phyloP scores from a whole-genome alignment of 164 flowering plant genomes.

The Nymphaea thermarum region DNA sequence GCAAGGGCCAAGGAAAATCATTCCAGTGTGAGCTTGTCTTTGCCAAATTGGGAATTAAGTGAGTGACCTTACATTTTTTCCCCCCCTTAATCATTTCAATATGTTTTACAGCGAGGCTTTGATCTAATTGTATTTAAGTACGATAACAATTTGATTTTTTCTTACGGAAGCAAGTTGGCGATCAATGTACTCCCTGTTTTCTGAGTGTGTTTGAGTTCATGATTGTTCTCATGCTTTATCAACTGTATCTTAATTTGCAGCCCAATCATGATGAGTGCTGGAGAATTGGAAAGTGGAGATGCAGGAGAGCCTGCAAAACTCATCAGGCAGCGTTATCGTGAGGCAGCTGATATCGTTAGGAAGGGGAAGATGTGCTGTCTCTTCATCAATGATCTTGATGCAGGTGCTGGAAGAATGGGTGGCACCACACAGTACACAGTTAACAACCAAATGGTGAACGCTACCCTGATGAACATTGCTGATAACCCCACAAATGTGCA shows the following conservation, averaged over 20 bases:
- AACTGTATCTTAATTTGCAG: conserved; percentile 6
- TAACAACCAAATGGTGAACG: conserved; percentile 50
- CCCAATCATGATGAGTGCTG: conserved; percentile 44
- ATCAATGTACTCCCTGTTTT: too few species aligned
- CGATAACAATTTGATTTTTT: too few species aligned
- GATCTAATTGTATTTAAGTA: too few species aligned
- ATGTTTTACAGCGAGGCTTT: background rate
- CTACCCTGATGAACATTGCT: conserved; percentile 49
- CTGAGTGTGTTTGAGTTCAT: too few species aligned
- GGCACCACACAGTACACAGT: conserved; percentile 47
- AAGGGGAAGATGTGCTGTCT: conserved; percentile 41
- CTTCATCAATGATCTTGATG: conserved; percentile 44
- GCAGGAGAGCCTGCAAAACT: conserved; percentile 42
- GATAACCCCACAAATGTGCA: conserved; percentile 45
- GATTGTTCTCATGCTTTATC: too few species aligned
- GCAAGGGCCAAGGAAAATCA: conserved; percentile 58
- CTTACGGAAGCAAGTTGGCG: too few species aligned
- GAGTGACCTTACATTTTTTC: conserved; percentile 1
- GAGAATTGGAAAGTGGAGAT: conserved; percentile 42
- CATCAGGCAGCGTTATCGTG: conserved; percentile 40
- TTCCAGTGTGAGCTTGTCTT: conserved; percentile 62
- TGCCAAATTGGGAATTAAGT: conserved; percentile 41
- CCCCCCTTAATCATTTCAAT: background rate
- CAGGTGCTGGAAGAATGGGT: conserved; percentile 40
- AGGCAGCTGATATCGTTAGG: conserved; percentile 34